Percentiles rank a stretch among this genome's conserved stretches.
Conservation (phyloP, 73 alveolate genomes). For the Breviolum minutum region DNA sequence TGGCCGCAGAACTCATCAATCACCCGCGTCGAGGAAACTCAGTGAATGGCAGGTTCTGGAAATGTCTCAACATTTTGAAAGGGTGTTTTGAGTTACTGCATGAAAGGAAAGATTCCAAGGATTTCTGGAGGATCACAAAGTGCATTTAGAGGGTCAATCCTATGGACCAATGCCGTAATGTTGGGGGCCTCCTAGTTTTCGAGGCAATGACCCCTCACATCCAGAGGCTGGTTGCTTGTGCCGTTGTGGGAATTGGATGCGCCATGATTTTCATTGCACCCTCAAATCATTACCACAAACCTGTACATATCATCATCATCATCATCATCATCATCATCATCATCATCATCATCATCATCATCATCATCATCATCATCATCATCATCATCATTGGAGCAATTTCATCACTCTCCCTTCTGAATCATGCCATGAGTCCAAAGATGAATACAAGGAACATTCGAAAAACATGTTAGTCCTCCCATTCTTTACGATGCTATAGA, state of each 20-base stretch:
- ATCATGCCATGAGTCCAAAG: not conserved
- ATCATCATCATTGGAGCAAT: not conserved
- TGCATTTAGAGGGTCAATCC: too few species aligned
- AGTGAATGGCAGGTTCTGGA: too few species aligned
- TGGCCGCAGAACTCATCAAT: conserved; percentile 72
- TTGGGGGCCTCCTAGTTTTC: too few species aligned
- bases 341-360: not conserved
- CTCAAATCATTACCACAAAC: not conserved
- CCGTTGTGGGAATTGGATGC: too few species aligned
- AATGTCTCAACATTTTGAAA: too few species aligned
- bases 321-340: not conserved
- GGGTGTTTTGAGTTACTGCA: too few species aligned
- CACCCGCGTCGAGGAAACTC: not conserved
- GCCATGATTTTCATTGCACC: not conserved
- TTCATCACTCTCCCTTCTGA: not conserved
- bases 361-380: not conserved
- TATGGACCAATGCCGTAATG: too few species aligned
- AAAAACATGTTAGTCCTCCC: not conserved
- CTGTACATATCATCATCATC: not conserved
- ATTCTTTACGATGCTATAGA: not conserved
- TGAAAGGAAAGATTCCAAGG: too few species aligned
- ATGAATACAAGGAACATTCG: not conserved
- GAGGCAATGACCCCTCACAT: conserved; percentile 84
- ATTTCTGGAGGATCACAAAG: too few species aligned
- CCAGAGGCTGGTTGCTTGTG: conserved; percentile 33